phyloP scores from a whole-genome alignment of 2,329 filamentous ascomycete genomes.

The Hypoxylon sp. region DNA sequence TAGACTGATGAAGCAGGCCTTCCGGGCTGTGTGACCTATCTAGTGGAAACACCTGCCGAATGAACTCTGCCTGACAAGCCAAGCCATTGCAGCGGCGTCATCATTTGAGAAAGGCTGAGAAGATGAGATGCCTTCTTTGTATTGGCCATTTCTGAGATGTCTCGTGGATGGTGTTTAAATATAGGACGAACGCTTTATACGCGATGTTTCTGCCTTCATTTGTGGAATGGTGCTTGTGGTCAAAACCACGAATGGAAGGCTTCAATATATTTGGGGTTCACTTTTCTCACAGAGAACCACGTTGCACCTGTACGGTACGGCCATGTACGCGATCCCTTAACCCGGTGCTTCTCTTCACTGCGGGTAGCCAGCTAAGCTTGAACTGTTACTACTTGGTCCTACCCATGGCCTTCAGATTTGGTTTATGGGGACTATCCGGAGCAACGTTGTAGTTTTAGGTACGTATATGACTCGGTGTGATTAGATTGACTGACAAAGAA shows the following conservation, averaged over 20 bases:
- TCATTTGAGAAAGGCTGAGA: slow-evolving; percentile 31
- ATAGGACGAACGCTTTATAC: slow-evolving; percentile 7
- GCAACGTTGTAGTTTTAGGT: slow-evolving; percentile 26
- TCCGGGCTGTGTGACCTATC: slow-evolving; percentile 22
- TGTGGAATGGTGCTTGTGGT: slow-evolving; percentile 9
- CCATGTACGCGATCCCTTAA: slow-evolving; percentile 26
- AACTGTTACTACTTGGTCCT: slow-evolving; percentile 28
- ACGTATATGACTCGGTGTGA: slow-evolving; percentile 28
- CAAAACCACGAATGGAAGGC: slow-evolving; percentile 21
- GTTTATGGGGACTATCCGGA: slow-evolving; percentile 20
- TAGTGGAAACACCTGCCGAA: slow-evolving; percentile 27
- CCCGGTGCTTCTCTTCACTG: slow-evolving; percentile 13
- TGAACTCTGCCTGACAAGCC: slow-evolving; percentile 19
- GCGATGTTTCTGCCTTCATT: slow-evolving; percentile 11
- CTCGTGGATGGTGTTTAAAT: slow-evolving; percentile 8
- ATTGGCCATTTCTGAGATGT: slow-evolving; percentile 16
- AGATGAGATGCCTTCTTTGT: slow-evolving; percentile 1
- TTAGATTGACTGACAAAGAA: slow-evolving; percentile 12
- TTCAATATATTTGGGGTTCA: slow-evolving; percentile 14
- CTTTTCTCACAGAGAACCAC: slow-evolving; percentile 22
- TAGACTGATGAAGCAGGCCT: slow-evolving; percentile 30
- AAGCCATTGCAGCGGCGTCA: slow-evolving; percentile 19
- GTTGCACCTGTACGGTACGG: slow-evolving; percentile 30
- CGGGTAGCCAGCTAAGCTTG: slow-evolving; percentile 22
- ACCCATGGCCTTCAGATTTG: slow-evolving; percentile 13